phyloP scores from a whole-genome alignment of 257 asterid species.

The Eucommia ulmoides region DNA sequence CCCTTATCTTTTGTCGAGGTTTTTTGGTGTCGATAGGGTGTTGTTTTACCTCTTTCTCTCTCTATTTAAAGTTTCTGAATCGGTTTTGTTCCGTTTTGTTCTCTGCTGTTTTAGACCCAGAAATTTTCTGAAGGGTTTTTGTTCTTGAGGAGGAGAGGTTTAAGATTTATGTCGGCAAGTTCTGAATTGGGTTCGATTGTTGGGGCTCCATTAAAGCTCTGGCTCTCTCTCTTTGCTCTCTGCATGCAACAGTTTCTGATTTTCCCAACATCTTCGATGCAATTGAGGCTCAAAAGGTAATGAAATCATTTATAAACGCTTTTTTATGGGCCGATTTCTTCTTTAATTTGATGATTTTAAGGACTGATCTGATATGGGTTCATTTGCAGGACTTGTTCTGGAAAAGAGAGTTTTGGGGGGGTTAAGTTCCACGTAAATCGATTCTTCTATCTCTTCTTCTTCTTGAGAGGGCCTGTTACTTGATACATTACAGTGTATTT shows the following conservation, averaged over 20 bases:
- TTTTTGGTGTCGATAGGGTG: too few relatives aligned
- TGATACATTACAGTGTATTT: not conserved
- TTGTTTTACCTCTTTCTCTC: too few relatives aligned
- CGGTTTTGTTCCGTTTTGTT: too few relatives aligned
- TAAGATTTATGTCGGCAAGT: constrained; percentile 76
- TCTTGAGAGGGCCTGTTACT: constrained; percentile 48
- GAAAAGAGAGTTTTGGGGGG: constrained; percentile 87
- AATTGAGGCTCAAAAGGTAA: constrained; percentile 96
- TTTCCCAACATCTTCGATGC: constrained; percentile 78
- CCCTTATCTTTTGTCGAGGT: too few relatives aligned
- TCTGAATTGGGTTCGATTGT: constrained; percentile 39
- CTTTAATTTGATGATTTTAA: constrained; percentile 7
- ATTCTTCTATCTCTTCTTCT: constrained; percentile 45
- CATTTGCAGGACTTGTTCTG: constrained; percentile 82
- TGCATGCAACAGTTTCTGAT: constrained; percentile 28
- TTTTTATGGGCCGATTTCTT: not conserved
- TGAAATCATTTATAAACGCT: not conserved
- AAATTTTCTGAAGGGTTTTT: too few relatives aligned
- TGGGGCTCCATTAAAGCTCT: constrained; percentile 55
- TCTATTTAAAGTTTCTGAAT: too few relatives aligned
- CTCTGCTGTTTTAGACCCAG: too few relatives aligned
- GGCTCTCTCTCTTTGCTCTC: constrained; percentile 12
- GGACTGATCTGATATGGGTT: constrained; percentile 24
- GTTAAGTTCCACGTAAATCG: constrained; percentile 83
- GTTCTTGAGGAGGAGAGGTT: too few relatives aligned